Evolutionary conservation across 176 grass and related monocot genomes (phyloP), one percentile per base, ranked within the genome.

Genomic region (Urochloa ruziziensis): DNA sequence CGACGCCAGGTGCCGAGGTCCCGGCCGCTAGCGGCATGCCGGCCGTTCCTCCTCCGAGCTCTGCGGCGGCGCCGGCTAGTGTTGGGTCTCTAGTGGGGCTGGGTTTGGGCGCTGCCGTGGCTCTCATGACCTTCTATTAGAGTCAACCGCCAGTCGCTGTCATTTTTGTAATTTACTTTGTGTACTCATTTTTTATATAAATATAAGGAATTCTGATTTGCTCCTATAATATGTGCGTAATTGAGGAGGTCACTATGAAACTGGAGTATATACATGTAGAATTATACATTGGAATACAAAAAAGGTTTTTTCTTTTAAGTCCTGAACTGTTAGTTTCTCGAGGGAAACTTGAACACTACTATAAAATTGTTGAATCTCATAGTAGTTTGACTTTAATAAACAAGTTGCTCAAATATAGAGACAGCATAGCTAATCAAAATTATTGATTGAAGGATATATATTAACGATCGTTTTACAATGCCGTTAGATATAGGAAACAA

Each of bases 121-220:
- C 65, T 81, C 77, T 87, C 40, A 30, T 80, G 70, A 39, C 2
- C 40, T 62, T 80, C 12, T 40, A 37, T 15, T 67, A 79, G 19
- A 70, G 16, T 21, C 18, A 52, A 46, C 24, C 11, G n/a, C 17
- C n/a, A n/a, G n/a, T n/a, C n/a, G n/a, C n/a, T 11, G 4, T 17
- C 16, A 12, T 24, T 64, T 39, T 49, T 30, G 8, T 47, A 47
- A 15, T 47, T 47, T 15, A 47, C 7, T 14, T 3, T 14, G 12
- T 47, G 44, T 47, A 47, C 44, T 47, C 12, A 16, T 3, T 47
- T 15, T 47, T 47, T 47, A 15, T n/a, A n/a, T n/a, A n/a, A n/a
- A n/a, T n/a, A n/a, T n/a, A n/a, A n/a, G n/a, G n/a, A n/a, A n/a
- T n/a, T n/a, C n/a, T n/a, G n/a, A n/a, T n/a, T n/a, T n/a, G n/a